Percentiles rank a stretch among this genome's conserved stretches.
Conservation (phyloP, 805 yeast species). For the Candida ipomoeae region DNA sequence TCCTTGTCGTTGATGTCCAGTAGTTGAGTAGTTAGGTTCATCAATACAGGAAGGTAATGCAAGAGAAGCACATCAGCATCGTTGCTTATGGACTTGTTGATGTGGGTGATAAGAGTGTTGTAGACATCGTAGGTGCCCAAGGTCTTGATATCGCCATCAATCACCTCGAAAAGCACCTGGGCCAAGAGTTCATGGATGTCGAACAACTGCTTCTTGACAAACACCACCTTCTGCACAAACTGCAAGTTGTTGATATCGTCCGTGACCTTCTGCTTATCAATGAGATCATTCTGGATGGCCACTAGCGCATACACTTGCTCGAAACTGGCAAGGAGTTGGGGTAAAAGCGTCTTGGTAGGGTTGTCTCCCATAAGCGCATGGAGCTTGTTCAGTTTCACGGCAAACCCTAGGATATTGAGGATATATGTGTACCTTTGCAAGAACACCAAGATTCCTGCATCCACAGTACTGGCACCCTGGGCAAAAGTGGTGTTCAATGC, state of each 20-base stretch:
- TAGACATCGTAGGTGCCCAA: slow-evolving; percentile 32
- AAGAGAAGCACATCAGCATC: slow-evolving; percentile 62
- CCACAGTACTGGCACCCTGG: slow-evolving; percentile 49
- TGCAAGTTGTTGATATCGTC: slow-evolving; percentile 46
- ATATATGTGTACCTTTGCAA: slow-evolving; percentile 68
- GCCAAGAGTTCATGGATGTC: slow-evolving; percentile 70
- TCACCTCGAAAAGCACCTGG: slow-evolving; percentile 54
- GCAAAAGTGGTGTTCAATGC: slow-evolving; percentile 37
- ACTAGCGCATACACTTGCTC: slow-evolving; percentile 54
- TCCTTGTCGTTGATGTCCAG: slow-evolving; percentile 36
- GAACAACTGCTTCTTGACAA: slow-evolving; percentile 59
- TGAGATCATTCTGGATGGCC: slow-evolving; percentile 47
- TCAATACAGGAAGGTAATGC: slow-evolving; percentile 61
- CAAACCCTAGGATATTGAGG: slow-evolving; percentile 53
- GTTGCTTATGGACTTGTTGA: slow-evolving; percentile 38
- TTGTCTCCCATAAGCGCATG: slow-evolving; percentile 20
- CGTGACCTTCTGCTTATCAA: slow-evolving; percentile 45
- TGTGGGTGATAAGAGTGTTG: slow-evolving; percentile 39
- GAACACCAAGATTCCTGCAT: slow-evolving; percentile 64
- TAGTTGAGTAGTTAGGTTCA: slow-evolving; percentile 42
- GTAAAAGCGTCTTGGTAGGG: slow-evolving; percentile 24
- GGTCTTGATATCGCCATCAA: slow-evolving; percentile 32
- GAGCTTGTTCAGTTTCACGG: slow-evolving; percentile 21
- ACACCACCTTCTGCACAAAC: slow-evolving; percentile 40
- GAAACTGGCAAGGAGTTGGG: slow-evolving; percentile 52